phyloP scores from a whole-genome alignment of 768 basidiomycete genomes.

The Rhizopogon rudus region DNA sequence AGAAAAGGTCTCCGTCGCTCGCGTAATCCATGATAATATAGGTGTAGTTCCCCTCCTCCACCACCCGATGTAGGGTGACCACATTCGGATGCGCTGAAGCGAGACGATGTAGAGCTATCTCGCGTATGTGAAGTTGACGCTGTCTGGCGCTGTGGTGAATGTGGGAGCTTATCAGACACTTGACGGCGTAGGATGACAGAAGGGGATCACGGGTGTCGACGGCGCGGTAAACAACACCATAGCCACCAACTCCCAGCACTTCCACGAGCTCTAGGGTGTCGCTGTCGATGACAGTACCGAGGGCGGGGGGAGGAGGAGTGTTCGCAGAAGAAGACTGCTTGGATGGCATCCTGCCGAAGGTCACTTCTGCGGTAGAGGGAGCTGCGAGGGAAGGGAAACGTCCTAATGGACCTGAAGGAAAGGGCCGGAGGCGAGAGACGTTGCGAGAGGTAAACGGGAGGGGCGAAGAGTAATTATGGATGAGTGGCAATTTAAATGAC shows the following conservation, averaged over 20 bases:
- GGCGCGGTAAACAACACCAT: slow-evolving; percentile 93
- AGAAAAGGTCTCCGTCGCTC: slow-evolving; percentile 86
- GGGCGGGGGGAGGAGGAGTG: slow-evolving; percentile 43
- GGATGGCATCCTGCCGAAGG: slow-evolving; percentile 22
- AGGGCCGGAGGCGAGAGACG: slow-evolving; percentile 19
- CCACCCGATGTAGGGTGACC: slow-evolving; percentile 83
- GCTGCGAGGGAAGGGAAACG: slow-evolving; percentile 9
- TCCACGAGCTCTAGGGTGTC: slow-evolving; percentile 78
- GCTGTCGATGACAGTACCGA: slow-evolving; percentile 82
- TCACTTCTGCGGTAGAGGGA: slow-evolving; percentile 11
- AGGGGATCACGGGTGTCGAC: slow-evolving; percentile 50
- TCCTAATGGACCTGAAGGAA: slow-evolving; percentile 17
- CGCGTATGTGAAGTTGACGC: slow-evolving; percentile 78
- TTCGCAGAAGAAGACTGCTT: slow-evolving; percentile 28
- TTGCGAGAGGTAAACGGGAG: slow-evolving; percentile 18
- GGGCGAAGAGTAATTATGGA: slow-evolving; percentile 18
- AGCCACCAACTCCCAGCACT: slow-evolving; percentile 89
- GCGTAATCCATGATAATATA: slow-evolving; percentile 95
- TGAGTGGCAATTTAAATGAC: slow-evolving; percentile 27
- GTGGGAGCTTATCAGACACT: slow-evolving; percentile 69
- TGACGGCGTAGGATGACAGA: slow-evolving; percentile 75
- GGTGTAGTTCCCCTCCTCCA: slow-evolving; percentile 77
- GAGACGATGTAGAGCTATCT: slow-evolving; percentile 77
- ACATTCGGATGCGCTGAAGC: slow-evolving; percentile 75
- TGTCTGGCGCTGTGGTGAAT: slow-evolving; percentile 44